Conservation (phyloP, 331 rosid species). For the Prunus yedoensis region DNA sequence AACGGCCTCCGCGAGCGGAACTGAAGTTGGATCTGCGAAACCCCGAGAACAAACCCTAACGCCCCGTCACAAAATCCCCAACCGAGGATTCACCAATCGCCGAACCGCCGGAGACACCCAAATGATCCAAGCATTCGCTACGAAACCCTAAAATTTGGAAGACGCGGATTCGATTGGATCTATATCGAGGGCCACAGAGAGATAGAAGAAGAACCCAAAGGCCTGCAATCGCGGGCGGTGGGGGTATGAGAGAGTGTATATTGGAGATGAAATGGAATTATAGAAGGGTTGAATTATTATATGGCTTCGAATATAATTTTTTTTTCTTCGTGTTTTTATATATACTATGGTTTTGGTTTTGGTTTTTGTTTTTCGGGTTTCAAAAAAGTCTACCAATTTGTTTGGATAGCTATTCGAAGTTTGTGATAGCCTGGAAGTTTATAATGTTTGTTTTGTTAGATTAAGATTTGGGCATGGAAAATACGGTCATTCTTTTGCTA, state of each 20-base stretch:
- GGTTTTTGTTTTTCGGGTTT: neutral
- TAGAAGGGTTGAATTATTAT: constrained; percentile 13
- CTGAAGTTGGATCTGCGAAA: constrained; percentile 61
- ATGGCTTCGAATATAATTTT: neutral
- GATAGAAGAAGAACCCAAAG: constrained; percentile 28
- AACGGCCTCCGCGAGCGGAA: constrained; percentile 19
- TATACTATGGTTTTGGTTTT: neutral
- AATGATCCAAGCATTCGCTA: constrained; percentile 18
- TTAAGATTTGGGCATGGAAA: constrained; percentile 10
- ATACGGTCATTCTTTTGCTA: neutral
- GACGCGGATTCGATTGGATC: constrained; percentile 41
- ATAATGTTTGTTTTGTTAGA: neutral
- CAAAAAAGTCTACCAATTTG: neutral
- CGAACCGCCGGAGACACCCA: neutral
- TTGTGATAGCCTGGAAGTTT: neutral
- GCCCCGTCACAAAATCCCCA: constrained; percentile 31
- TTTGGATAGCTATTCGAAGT: neutral
- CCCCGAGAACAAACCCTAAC: constrained; percentile 63
- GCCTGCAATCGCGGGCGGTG: constrained; percentile 60
- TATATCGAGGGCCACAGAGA: constrained; percentile 34
- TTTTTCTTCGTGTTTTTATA: neutral
- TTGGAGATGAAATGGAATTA: constrained; percentile 3
- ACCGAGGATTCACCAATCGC: constrained; percentile 27
- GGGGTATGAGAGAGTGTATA: constrained; percentile 14
- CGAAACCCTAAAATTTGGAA: constrained; percentile 67